These are phyloP conservation scores for Schizothecium vesticola DNA, from an alignment of 495 filamentous ascomycete genomes.

Conservation along the genomic window DNA sequence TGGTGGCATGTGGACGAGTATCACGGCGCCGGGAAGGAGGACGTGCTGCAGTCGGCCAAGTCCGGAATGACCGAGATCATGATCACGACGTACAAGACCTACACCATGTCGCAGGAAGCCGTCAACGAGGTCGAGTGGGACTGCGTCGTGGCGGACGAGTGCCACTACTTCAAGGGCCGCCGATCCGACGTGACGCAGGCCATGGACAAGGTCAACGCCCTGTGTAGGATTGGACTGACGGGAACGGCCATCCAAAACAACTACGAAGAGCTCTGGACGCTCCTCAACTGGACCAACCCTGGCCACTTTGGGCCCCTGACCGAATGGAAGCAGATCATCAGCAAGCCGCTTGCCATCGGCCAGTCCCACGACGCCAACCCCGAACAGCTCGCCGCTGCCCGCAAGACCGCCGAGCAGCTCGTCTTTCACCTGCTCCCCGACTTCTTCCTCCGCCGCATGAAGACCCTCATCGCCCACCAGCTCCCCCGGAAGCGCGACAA, in stretches of 20 bases:
- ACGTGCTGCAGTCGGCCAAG: conserved; percentile 65
- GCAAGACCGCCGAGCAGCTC: conserved; percentile 78
- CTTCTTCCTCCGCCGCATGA: conserved; percentile 92
- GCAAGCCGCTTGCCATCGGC: conserved; percentile 73
- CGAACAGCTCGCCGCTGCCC: conserved; percentile 71
- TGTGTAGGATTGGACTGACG: conserved; percentile 89
- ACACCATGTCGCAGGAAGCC: conserved; percentile 64
- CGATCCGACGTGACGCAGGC: conserved; percentile 71
- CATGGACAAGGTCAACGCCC: conserved; percentile 87
- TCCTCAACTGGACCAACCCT: conserved; percentile 95
- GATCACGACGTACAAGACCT: conserved; percentile 90
- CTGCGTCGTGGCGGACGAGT: conserved; percentile 95
- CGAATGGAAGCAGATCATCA: conserved; percentile 74
- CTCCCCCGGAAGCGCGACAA: conserved; percentile 93
- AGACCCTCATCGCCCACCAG: conserved; percentile 85
- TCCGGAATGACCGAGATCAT: conserved; percentile 78
- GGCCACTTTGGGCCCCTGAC: conserved; percentile 73
- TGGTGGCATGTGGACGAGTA: conserved; percentile 89
- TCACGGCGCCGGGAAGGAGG: conserved; percentile 70
- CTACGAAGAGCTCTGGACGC: conserved; percentile 95
- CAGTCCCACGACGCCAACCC: conserved; percentile 89
- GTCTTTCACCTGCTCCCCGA: conserved; percentile 83
- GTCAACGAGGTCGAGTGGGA: conserved; percentile 92
- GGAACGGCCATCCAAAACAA: conserved; percentile 98
- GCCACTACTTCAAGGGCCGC: conserved; percentile 83